A percentile compares a stretch with the other conserved stretches of the same genome.
Evolutionary conservation across 163 green algal genomes (phyloP).

Genomic region (Chloromonas sp.): DNA sequence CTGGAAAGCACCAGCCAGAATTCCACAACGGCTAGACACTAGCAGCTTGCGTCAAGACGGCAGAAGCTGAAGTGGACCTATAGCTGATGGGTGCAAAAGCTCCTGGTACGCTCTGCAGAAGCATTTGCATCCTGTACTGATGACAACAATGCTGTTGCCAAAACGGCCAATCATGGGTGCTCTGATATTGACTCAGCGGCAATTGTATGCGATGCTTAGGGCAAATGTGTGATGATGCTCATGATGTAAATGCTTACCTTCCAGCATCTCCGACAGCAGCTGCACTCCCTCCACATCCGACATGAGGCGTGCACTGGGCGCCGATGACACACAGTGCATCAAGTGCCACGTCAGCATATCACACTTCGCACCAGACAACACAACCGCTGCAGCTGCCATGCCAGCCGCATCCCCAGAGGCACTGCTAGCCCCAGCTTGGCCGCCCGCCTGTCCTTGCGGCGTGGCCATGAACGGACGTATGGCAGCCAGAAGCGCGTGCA

Average conservation of each 20-base stretch:
- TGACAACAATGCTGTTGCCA: no score
- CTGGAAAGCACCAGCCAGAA: background rate
- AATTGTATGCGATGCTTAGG: background rate
- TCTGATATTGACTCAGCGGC: no score
- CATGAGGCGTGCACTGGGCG: conserved; percentile 5
- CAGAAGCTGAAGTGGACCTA: no score
- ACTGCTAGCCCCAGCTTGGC: no score
- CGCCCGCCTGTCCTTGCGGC: no score
- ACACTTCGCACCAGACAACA: no score
- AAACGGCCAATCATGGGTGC: no score
- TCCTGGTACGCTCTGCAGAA: no score
- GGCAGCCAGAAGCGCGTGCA: conserved; percentile 6
- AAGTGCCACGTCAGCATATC: conserved; percentile 28
- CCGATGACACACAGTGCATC: conserved; percentile 15
- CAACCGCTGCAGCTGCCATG: background rate
- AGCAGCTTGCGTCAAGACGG: no score
- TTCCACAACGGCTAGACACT: no score
- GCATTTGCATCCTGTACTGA: no score
- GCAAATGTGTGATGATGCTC: background rate
- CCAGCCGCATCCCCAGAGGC: background rate
- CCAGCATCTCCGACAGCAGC: conserved; percentile 26
- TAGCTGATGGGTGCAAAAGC: no score
- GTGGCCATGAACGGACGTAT: background rate
- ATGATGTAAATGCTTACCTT: conserved; percentile 14
- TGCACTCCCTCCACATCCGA: conserved; percentile 14